Evolutionary conservation across 805 yeast species (phyloP), one percentile per base, ranked within the genome.

Genomic region (Wickerhamiella azyma): DNA sequence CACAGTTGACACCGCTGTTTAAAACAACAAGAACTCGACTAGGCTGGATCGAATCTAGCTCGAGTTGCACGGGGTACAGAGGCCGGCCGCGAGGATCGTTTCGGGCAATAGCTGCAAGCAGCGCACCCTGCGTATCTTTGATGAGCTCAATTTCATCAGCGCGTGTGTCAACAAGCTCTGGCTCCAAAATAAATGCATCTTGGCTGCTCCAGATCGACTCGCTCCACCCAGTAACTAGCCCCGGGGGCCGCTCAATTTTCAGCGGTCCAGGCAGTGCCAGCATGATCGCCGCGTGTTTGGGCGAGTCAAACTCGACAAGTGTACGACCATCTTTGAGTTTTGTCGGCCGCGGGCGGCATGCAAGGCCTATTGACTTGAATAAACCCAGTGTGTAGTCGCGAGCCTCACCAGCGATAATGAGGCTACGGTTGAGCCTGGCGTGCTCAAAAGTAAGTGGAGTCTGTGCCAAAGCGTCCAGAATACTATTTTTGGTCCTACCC

Each of bases 181-280:
- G 33, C 9, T 14, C 6, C 33, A 30, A n/a, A 13, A 30, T 30
- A n/a, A 6, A 30, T 11, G 33, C 11, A n/a, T 30, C 33, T 7
- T 30, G 33, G n/a, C 33, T 30, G 33, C 16, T 13, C 33, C 33
- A 30, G 11, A 30, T 30, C n/a, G 33, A 30, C 16, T 30, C 33
- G n/a, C 14, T 3, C 8, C 11, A 6, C 3, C 33, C 33, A 3
- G 48, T 41, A 2, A 46, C 44, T 11, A 49, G 41, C 3, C 52
- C 52, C 0, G 46, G 45, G 5, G 47, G 46, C 17, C 52, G 36
- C 32, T 14, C 24, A n/a, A 49, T 32, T 8, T 5, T 14, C 18
- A 35, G 41, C 16, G 16, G 21, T 2, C 49, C 49, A 2, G 49
- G 52, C 4, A 47, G 19, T 19, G 49, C 52, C 35, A 46, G 30